A percentile compares a stretch with the other conserved stretches of the same genome.
These are phyloP conservation scores for Peronospora farinosa DNA, from an alignment of 352 stramenopile species.

Conservation along the genomic window DNA sequence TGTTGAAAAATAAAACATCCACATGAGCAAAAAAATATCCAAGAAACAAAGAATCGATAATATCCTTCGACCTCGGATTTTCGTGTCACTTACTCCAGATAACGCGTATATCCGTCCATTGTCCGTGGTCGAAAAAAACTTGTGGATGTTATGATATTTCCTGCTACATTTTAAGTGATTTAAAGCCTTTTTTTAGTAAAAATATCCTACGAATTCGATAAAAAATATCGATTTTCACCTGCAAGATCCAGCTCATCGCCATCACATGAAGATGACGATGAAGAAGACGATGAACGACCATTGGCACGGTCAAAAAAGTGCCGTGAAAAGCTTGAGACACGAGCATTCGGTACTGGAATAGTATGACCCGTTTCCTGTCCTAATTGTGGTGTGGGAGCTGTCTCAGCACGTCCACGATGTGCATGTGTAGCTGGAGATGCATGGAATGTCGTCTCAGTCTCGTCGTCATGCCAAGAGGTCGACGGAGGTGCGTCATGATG, in stretches of 20 bases:
- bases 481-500: conserved; percentile 15
- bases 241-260: conserved; percentile 19
- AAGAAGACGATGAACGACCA: conserved; percentile 26
- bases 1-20: conserved; percentile 10
- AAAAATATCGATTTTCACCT: neutral
- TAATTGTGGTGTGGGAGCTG: conserved; percentile 20
- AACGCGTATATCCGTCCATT: conserved; percentile 55
- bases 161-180: neutral
- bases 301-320: conserved; percentile 24
- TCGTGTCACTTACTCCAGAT: conserved; percentile 42
- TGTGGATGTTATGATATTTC: conserved; percentile 33
- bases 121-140: conserved; percentile 60
- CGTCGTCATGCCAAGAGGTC: neutral
- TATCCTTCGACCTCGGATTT: no score
- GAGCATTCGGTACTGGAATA: conserved; percentile 14
- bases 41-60: no score
- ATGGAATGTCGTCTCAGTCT: neutral
- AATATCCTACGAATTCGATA: no score
- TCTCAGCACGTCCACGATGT: conserved; percentile 29
- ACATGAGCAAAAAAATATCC: no score
- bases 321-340: conserved; percentile 22
- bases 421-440: conserved; percentile 17
- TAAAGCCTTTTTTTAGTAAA: no score
- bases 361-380: conserved; percentile 4
- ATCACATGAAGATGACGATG: conserved; percentile 26